Conservation (phyloP, 2,329 filamentous ascomycete species). For the Chrysosporium queenslandicum region DNA sequence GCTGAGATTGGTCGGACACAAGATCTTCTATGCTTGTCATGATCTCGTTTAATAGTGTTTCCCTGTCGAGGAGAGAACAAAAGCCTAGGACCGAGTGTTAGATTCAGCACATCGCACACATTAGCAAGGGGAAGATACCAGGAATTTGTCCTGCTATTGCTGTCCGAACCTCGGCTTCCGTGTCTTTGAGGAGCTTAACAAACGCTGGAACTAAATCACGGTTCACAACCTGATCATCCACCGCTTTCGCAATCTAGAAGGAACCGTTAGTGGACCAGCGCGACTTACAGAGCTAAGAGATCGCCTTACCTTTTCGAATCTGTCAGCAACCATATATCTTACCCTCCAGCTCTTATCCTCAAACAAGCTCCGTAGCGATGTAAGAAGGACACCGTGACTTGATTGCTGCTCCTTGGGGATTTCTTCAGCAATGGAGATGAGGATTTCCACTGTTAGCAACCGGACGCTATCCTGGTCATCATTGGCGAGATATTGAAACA, state of each 20-base stretch:
- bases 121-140: constrained; percentile 37
- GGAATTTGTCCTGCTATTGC: constrained; percentile 96
- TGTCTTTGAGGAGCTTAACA: constrained; percentile 95
- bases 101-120: background rate
- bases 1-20: constrained; percentile 90
- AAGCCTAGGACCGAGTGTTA: constrained; percentile 53
- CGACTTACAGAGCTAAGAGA: background rate
- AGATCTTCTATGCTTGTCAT: constrained; percentile 95
- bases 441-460: constrained; percentile 86
- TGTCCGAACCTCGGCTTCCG: constrained; percentile 92
- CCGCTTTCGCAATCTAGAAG: constrained; percentile 86
- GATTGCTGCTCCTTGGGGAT: constrained; percentile 97
- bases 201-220: constrained; percentile 93
- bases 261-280: constrained; percentile 12
- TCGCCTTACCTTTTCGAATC: constrained; percentile 76
- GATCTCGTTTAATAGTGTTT: constrained; percentile 84
- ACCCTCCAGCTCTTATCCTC: constrained; percentile 99
- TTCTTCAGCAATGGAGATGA: constrained; percentile 92
- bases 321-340: constrained; percentile 96
- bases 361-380: constrained; percentile 82
- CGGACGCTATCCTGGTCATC: constrained; percentile 98
- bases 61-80: constrained; percentile 77
- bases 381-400: constrained; percentile 86
- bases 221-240: constrained; percentile 91
- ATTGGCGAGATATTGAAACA: constrained; percentile 91